A percentile compares a stretch with the other conserved stretches of the same genome.
These are phyloP conservation scores for Spiromyces aspiralis DNA, from an alignment of 371 early-diverging fungal species.

Conservation along the genomic window DNA sequence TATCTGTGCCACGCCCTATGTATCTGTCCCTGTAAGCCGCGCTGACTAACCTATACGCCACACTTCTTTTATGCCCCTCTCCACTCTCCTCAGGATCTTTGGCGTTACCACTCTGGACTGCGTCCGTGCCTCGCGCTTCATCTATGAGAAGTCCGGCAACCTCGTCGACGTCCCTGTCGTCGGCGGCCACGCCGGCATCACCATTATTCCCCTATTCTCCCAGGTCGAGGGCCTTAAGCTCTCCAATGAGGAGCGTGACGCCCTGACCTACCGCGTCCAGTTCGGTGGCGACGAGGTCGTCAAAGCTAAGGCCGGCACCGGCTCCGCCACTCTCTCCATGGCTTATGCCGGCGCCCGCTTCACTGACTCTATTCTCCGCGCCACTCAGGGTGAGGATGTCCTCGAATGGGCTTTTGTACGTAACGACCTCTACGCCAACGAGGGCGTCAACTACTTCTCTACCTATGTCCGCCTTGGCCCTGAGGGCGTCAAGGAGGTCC, in stretches of 20 bases:
- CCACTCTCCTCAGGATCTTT: slow-evolving; percentile 48
- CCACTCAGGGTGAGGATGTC: slow-evolving; percentile 63
- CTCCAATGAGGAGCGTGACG: slow-evolving; percentile 78
- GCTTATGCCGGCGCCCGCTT: slow-evolving; percentile 96
- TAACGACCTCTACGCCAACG: slow-evolving; percentile 52
- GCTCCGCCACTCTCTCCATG: slow-evolving; percentile 97
- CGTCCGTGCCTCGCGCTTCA: slow-evolving; percentile 94
- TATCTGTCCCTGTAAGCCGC: no score
- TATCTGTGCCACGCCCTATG: no score
- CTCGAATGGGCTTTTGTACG: slow-evolving; percentile 90
- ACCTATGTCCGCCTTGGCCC: slow-evolving; percentile 89
- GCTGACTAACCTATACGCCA: no score
- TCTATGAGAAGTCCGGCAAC: slow-evolving; percentile 62
- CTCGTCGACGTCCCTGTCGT: slow-evolving; percentile 77
- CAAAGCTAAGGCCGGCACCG: slow-evolving; percentile 97
- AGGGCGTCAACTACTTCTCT: slow-evolving; percentile 88
- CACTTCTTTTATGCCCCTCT: no score
- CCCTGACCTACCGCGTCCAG: slow-evolving; percentile 94
- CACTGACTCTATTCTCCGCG: slow-evolving; percentile 82
- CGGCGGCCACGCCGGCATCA: slow-evolving; percentile 98
- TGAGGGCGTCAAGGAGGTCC: slow-evolving; percentile 83
- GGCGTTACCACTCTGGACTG: slow-evolving; percentile 98
- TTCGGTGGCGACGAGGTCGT: slow-evolving; percentile 99
- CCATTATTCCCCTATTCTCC: slow-evolving; percentile 93
- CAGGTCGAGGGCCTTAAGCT: slow-evolving; percentile 61